Evolutionary conservation across 345 rosid genomes (phyloP).

Genomic region (Brassica juncea): DNA sequence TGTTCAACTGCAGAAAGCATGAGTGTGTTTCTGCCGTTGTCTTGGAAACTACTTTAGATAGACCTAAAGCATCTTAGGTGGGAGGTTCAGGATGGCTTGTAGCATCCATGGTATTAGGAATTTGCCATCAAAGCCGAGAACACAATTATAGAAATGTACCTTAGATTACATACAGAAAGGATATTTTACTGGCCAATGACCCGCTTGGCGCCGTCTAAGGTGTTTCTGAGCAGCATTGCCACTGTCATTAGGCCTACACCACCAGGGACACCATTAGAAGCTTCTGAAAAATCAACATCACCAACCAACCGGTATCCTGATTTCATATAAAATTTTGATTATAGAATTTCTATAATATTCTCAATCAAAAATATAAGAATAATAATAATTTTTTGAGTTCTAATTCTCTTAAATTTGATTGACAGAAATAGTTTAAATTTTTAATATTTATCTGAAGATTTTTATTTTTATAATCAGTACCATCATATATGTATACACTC

Average conservation of each 20-base stretch:
- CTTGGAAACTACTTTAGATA: constrained; percentile 12
- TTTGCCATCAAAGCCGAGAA: constrained; percentile 4
- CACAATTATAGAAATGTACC: constrained; percentile 10
- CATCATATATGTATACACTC: no score
- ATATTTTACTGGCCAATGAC: constrained; percentile 46
- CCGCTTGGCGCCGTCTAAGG: constrained; percentile 80
- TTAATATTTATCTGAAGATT: no score
- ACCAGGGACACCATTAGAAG: constrained; percentile 82
- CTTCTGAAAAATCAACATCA: constrained; percentile 81
- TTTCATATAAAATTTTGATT: constrained; percentile 30
- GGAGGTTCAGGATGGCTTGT: not conserved
- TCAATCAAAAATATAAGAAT: no score
- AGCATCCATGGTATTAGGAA: constrained; percentile 2
- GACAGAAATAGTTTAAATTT: no score
- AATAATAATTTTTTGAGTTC: no score
- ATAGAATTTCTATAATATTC: no score
- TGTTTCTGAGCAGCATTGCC: constrained; percentile 83
- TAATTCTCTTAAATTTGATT: no score
- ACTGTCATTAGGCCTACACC: constrained; percentile 98
- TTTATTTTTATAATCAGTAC: no score
- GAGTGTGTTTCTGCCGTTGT: constrained; percentile 7
- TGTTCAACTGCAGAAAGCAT: constrained; percentile 55
- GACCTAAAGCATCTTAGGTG: constrained; percentile 13
- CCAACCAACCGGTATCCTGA: constrained; percentile 92
- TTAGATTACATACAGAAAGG: not conserved